Evolutionary conservation across 352 stramenopile genomes (phyloP).

Genomic region (Pythium aquatile): DNA sequence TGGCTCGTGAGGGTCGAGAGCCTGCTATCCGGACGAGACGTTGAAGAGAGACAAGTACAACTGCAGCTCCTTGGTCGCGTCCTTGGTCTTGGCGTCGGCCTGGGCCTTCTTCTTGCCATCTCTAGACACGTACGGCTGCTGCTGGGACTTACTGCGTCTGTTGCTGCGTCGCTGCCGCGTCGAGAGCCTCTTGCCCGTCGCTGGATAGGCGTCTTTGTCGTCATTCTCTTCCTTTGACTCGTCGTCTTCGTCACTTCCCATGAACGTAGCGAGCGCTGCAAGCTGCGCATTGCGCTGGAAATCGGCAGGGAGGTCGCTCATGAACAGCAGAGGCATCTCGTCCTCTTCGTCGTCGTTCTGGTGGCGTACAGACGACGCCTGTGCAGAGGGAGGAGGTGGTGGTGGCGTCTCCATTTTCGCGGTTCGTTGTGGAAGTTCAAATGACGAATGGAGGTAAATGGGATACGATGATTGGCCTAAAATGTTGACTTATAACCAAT

Average conservation of each 20-base stretch:
- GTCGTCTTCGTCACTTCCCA: conserved; percentile 50
- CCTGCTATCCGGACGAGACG: conserved; percentile 11
- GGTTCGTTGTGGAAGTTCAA: background rate
- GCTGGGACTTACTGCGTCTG: background rate
- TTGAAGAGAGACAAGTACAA: conserved; percentile 58
- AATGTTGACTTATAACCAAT: background rate
- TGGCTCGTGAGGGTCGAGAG: background rate
- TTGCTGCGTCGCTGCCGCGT: background rate
- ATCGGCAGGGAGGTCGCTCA: conserved; percentile 58
- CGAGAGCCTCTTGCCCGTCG: background rate
- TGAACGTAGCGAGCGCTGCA: conserved; percentile 73
- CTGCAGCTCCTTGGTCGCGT: conserved; percentile 26
- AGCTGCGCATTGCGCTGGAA: conserved; percentile 71
- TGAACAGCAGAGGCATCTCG: conserved; percentile 80
- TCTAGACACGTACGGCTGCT: conserved; percentile 7
- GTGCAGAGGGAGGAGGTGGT: background rate
- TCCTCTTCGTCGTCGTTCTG: conserved; percentile 33
- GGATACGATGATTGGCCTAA: background rate
- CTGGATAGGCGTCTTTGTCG: conserved; percentile 1
- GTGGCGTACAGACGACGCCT: background rate
- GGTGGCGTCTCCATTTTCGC: background rate
- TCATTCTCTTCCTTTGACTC: conserved; percentile 7
- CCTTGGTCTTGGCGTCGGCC: conserved; percentile 12
- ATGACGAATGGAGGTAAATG: background rate
- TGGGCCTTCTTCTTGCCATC: background rate